Evolutionary conservation across 164 flowering plant genomes (phyloP).

Genomic region (Chloranthus sessilifolius): DNA sequence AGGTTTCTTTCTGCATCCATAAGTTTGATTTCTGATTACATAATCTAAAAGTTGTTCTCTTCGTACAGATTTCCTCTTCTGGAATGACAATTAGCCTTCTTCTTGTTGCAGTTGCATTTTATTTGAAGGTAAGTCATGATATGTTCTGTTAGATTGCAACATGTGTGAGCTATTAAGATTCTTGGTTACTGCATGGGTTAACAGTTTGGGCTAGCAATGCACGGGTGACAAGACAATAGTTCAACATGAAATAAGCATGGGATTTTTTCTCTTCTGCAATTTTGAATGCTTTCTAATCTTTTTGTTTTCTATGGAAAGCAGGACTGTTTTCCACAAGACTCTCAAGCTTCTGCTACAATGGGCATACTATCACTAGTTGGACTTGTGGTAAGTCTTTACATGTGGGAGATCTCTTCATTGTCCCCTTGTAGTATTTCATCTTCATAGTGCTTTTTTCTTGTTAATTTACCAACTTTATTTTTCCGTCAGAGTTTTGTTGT

Average conservation of each 20-base stretch:
- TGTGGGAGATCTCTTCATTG: background rate
- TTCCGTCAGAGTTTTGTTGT: slow-evolving; percentile 59
- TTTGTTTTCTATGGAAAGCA: slow-evolving; percentile 17
- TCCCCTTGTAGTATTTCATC: background rate
- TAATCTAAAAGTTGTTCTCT: background rate
- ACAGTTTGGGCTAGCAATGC: background rate
- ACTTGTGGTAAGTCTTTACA: slow-evolving; percentile 65
- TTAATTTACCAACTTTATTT: background rate
- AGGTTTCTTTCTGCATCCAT: background rate
- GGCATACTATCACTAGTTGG: slow-evolving; percentile 69
- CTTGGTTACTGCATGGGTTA: background rate
- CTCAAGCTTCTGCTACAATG: slow-evolving; percentile 40
- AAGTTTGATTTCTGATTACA: slow-evolving; percentile 1
- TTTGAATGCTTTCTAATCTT: background rate
- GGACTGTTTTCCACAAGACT: slow-evolving; percentile 39
- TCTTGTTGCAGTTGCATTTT: slow-evolving; percentile 73
- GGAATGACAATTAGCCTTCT: slow-evolving; percentile 83
- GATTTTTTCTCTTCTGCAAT: background rate
- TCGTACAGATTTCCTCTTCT: slow-evolving; percentile 57
- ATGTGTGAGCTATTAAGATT: background rate
- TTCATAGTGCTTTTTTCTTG: background rate
- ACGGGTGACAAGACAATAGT: too few species aligned
- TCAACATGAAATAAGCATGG: background rate
- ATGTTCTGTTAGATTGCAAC: background rate
- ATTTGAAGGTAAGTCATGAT: slow-evolving; percentile 43